Base-by-base conservation (phyloP, 1,139 yeast genomes). In the Yamadazyma triangularis region DNA sequence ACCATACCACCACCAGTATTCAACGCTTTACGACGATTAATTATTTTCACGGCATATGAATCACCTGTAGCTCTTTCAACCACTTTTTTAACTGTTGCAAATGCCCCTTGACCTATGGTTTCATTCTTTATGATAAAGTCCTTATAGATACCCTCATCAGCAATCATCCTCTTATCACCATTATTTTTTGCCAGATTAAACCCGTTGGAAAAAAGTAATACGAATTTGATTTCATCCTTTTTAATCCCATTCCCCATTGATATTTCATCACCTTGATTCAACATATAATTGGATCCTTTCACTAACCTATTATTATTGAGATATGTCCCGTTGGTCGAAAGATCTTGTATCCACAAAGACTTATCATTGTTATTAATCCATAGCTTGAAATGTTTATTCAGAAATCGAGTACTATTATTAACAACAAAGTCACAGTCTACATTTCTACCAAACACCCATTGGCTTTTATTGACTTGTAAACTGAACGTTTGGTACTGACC, bases 101-200 rank as follows among this genome's bases (percentile, higher is more conserved):
- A 91, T 4, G 97, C 97, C 7, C 98, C 98, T 46, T 86, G 93
- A 1, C 98, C 98, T 3, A 91, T 82, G 4, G 85, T 79, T 46
- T 84, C 95, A 50, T 79, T 81, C 38, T 85, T 78, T 19, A 91
- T 75, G 11, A 85, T 83, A 53, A 79, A 91, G 45, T 82, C 84
- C 36, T 75, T 77, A 49, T 74, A 73, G 12, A 91, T 81, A 0
- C 88, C 74, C 30, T 63, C 63, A 34, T 64, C 70, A 34, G 50
- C 55, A 15, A 51, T 46, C 1, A 56, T 48, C 26, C 43, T 38
- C 21, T 45, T 44, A 18, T 45, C 42, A 24, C 48, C 41, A 2
- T 50, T 36, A 13, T 43, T 44, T 18, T 18, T 18, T 18, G 20
- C 6, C 4, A 73, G 73, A 36, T 68, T 67, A 41, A 49, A 68